Percentiles rank a stretch among this genome's conserved stretches.
These are phyloP conservation scores for Trichomonascaceae sp. DNA, from an alignment of 1,139 yeast species.

Conservation along the genomic window DNA sequence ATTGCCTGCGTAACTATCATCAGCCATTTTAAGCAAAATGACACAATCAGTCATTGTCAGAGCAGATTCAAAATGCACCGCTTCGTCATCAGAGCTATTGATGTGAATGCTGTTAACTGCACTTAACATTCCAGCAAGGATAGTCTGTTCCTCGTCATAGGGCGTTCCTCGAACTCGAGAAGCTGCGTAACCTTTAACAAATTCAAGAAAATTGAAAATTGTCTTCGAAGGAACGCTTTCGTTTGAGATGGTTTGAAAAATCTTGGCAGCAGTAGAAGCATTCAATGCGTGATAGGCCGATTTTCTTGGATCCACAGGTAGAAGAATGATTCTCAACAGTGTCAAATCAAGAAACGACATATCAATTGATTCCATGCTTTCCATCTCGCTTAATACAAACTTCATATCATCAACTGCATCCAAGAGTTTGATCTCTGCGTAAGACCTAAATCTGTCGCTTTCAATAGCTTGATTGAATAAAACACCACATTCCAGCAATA, in stretches of 20 bases:
- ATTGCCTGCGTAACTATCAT: background rate
- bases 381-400: background rate
- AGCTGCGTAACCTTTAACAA: background rate
- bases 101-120: background rate
- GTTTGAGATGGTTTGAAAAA: background rate
- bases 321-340: conserved; percentile 1
- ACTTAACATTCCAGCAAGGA: background rate
- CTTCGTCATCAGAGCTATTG: background rate
- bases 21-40: conserved; percentile 3
- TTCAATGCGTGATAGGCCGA: background rate
- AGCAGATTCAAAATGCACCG: conserved; percentile 1
- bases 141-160: background rate
- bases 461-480: conserved; percentile 13
- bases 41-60: conserved; percentile 4
- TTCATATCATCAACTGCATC: conserved; percentile 18
- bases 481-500: conserved; percentile 20
- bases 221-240: background rate
- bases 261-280: background rate
- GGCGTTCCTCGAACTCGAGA: background rate
- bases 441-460: background rate
- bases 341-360: background rate
- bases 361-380: background rate
- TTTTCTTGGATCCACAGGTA: conserved; percentile 4
- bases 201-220: background rate
- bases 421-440: conserved; percentile 11